Evolutionary conservation across 2,329 filamentous ascomycete genomes (phyloP).

Genomic region (Fusarium kyushuense): DNA sequence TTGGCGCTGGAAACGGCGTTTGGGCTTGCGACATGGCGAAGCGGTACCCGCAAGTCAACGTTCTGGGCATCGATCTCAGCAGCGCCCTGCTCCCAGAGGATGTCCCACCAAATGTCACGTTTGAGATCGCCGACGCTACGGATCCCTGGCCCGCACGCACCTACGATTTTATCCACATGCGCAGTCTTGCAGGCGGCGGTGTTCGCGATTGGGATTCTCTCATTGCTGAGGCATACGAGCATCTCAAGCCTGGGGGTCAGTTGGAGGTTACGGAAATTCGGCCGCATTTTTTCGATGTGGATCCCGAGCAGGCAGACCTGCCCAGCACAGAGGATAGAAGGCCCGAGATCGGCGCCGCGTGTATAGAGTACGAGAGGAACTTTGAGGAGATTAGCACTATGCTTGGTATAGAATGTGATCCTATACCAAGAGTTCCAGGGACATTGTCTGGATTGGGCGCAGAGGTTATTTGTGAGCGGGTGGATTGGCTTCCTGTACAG

Average conservation of each 20-base stretch:
- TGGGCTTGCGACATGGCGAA: conserved; percentile 60
- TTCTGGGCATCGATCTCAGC: conserved; percentile 58
- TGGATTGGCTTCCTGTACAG: conserved; percentile 57
- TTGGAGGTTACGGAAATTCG: conserved; percentile 59
- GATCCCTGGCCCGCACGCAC: conserved; percentile 55
- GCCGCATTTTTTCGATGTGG: conserved; percentile 56
- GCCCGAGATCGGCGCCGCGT: conserved; percentile 46
- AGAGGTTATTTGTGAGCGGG: conserved; percentile 55
- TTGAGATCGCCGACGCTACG: conserved; percentile 69
- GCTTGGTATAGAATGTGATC: conserved; percentile 56
- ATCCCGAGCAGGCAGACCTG: conserved; percentile 43
- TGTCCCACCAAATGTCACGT: conserved; percentile 70
- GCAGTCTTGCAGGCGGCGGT: conserved; percentile 60
- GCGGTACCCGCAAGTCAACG: conserved; percentile 54
- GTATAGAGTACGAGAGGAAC: conserved; percentile 52
- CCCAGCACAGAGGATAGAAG: conserved; percentile 19
- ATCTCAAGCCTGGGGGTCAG: conserved; percentile 59
- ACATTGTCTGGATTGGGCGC: conserved; percentile 56
- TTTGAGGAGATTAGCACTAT: conserved; percentile 48
- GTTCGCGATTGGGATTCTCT: conserved; percentile 57
- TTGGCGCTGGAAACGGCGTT: conserved; percentile 58
- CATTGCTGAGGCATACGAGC: conserved; percentile 53
- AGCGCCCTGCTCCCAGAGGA: conserved; percentile 55
- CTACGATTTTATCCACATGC: conserved; percentile 59
- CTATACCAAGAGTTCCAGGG: conserved; percentile 51